Base-by-base conservation (phyloP, 768 basidiomycete genomes). In the Lactarius sp. region DNA sequence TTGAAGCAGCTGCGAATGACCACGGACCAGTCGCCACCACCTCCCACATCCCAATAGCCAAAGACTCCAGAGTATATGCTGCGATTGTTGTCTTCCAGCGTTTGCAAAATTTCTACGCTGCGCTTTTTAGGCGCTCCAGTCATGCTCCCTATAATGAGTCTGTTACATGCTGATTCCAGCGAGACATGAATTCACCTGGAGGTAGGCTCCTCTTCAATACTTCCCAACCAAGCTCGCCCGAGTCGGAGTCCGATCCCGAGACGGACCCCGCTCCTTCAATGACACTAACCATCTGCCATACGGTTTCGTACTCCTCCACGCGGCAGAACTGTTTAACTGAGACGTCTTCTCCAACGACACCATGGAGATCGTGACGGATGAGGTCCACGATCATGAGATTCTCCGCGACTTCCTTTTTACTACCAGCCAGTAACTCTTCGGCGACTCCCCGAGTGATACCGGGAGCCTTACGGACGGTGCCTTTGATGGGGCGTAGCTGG, bases 361-460 rank as follows among this genome's bases (percentile, higher is more conserved):
- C 85, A 68, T 95, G 86, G 39, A 98, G 78, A 75, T 98, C 95
- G 68, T 97, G 91, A 39, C 94, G 85, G 70, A 96, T 96, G 53
- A 98, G 83, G 73, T 98, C 95, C 31, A 97, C 95, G 66, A 98
- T 97, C 95, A 98, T 98, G 61, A 98, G 75, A 72, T 98, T 98
- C 77, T 98, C 95, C 0, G 94, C 95, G 2, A 95, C 85, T 74
- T 98, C 95, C 73, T 98, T 98, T 49, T 77, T 78, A 72, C 82
- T 88, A 6, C 87, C 86, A 14, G 77, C 78, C 61, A 89, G 74
- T 14, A 80, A 73, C 73, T 85, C 69, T 69, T 88, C 85, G n/a
- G 87, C 87, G 53, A 84, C 81, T 59, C 80, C 83, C 33, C 83
- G 83, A 18, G 81, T 86, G 61, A 87, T 79, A 8, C 78, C 78